Percentiles rank a stretch among this genome's conserved stretches.
These are phyloP conservation scores for Trichoderma aggressivum DNA, from an alignment of 2,329 filamentous ascomycete genomes.

Conservation along the genomic window DNA sequence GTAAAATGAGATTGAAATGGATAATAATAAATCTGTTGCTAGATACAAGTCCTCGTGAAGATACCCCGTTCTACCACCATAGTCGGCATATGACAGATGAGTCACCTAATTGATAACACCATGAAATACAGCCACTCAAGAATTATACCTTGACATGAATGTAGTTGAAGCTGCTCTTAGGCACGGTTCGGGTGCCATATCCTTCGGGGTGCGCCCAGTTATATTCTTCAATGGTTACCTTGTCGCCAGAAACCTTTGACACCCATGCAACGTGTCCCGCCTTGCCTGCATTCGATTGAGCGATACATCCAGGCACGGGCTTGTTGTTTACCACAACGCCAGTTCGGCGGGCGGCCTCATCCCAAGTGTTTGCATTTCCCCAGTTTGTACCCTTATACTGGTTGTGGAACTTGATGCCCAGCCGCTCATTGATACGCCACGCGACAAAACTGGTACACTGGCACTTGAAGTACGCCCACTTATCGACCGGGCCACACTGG, in stretches of 20 bases:
- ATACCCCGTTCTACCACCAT: background rate
- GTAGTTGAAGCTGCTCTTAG: conserved; percentile 22
- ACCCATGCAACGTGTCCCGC: conserved; percentile 23
- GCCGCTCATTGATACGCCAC: conserved; percentile 24
- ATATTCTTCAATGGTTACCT: conserved; percentile 24
- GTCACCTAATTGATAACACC: background rate
- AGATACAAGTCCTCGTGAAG: background rate
- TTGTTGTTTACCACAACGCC: conserved; percentile 19
- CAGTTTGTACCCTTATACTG: conserved; percentile 22
- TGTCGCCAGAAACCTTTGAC: conserved; percentile 18
- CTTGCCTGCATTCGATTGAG: conserved; percentile 20
- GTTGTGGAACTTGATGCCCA: conserved; percentile 24
- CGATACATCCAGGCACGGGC: conserved; percentile 20
- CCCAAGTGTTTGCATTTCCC: conserved; percentile 25
- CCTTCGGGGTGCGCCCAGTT: conserved; percentile 19
- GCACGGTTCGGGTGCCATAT: conserved; percentile 21
- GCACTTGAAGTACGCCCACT: conserved; percentile 23
- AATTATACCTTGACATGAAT: conserved; percentile 20
- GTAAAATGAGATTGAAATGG: background rate
- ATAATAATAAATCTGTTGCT: background rate
- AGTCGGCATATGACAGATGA: background rate
- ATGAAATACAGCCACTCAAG: background rate
- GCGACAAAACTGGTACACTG: conserved; percentile 25
- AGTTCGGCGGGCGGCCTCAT: conserved; percentile 20
- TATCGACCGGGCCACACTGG: conserved; percentile 21